Evolutionary conservation across 2,329 filamentous ascomycete genomes (phyloP), one percentile per base, ranked within the genome.

Genomic region (Ascocoryne sarcoides): DNA sequence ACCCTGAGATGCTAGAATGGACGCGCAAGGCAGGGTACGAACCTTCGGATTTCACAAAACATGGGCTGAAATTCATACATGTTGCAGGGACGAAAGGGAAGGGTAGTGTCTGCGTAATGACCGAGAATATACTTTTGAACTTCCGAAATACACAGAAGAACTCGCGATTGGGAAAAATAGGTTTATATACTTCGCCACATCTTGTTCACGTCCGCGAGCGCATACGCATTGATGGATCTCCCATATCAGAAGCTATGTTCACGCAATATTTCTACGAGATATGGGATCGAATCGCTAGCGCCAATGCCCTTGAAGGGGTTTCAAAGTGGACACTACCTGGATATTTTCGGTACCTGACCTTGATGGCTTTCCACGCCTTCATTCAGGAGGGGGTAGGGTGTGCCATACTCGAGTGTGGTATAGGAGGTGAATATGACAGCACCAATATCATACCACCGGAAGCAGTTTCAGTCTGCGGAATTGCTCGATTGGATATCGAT

Each of bases 11-110:
- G 58, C 40, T 59, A 5, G 49, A 50, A 30, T 60, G 56, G 57
- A 43, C 52, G 10, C 48, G 49, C 17, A 53, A 46, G 37, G 56
- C 54, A 10, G 56, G 55, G 10, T 57, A 55, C 29, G 34, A 43
- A 19, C 36, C 44, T 1, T 32, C 30, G 1, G 53, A 57, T 20
- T 45, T 57, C 16, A 36, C 45, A 5, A 48, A 43, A 12, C 42
- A 33, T 8, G 53, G 54, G 7, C 16, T 56, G 30, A 54, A 43
- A 31, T 55, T 71, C 50, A 77, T 96, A 45, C 90, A 96, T 59
- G 79, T 96, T 33, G 85, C 90, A 1, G 90, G 90, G 10, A 95
- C 89, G 4, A 96, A 95, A 61, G 90, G 90, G 45, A 96, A 55
- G 32, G 82, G 82, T 14, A 82, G 75, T 53, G 82, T 79, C 1